Base-by-base conservation (phyloP, 106 monocot species). In the Dendrobium chrysotoxum region DNA sequence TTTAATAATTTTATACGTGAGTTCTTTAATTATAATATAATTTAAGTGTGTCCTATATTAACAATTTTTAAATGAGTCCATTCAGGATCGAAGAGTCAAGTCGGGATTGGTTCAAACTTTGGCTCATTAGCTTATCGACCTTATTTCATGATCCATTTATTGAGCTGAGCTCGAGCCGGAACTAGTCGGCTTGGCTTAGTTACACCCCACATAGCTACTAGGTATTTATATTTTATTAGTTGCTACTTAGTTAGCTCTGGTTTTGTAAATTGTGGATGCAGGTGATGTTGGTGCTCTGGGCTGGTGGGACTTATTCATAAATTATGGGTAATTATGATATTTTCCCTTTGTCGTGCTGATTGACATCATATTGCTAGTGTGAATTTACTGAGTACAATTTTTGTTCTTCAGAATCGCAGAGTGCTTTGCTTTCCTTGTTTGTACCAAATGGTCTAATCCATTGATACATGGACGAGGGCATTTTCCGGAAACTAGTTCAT, bases 221-320 rank as follows among this genome's bases (percentile, higher is more conserved):
- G 35, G 35, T 35, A 35, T 35, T 35, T 35, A 35, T 35, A 35
- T 35, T 35, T 35, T 35, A 35, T 35, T 35, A 35, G 35, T 35
- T 35, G 35, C 35, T 35, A 35, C 35, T 15, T 74, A 20, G 42
- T n/a, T 42, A 8, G 0, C 41, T 3, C 28, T 76, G 74, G 15
- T n/a, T 74, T 74, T 3, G 17, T 38, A 74, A 21, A 20, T 76
- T 76, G 12, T 15, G 9, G 25, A 28, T 87, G 78, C 86, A 97
- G 97, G 94, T 86, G 92, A 97, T 83, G 89, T 97, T 70, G 92
- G 85, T 80, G 94, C 94, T 44, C 82, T 94, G 77, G 94, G 94
- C 75, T 97, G 97, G 97, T 97, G 97, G 97, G 92, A 97, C 81
- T 79, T 97, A 41, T 97, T 97, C 80, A 94, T 97, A 86, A 97